A percentile compares a stretch with the other conserved stretches of the same genome.
Conservation (phyloP, 2,329 filamentous ascomycete genomes). For the Talaromyces amestolkiae region DNA sequence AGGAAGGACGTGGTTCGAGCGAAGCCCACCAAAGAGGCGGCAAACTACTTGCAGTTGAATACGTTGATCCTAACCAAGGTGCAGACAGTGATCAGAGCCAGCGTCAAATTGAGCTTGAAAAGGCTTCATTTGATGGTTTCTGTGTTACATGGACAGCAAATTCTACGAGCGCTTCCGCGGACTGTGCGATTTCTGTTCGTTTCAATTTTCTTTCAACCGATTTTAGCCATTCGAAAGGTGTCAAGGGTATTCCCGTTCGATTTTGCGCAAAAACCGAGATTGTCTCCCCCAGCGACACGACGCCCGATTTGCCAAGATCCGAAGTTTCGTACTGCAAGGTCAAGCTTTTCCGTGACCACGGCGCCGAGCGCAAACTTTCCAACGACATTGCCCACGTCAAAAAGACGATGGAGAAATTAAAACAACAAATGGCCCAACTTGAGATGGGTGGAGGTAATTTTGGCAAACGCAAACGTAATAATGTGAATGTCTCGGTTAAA, state of each 20-base stretch:
- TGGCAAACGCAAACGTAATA: conserved; percentile 61
- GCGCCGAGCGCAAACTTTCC: conserved; percentile 88
- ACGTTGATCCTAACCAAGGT: conserved; percentile 65
- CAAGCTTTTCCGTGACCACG: conserved; percentile 94
- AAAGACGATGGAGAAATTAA: conserved; percentile 93
- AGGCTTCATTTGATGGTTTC: conserved; percentile 88
- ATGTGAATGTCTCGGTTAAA: conserved; percentile 48
- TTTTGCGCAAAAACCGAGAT: conserved; percentile 84
- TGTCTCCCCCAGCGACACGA: conserved; percentile 21
- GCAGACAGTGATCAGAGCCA: conserved; percentile 57
- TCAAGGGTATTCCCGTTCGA: conserved; percentile 93
- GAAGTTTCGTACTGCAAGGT: conserved; percentile 96
- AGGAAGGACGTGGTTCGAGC: conserved; percentile 91
- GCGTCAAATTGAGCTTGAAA: conserved; percentile 66
- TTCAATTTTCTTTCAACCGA: conserved; percentile 99
- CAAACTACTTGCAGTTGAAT: conserved; percentile 91
- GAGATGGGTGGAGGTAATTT: conserved; percentile 60
- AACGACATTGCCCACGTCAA: conserved; percentile 94
- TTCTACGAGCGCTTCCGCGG: conserved; percentile 59
- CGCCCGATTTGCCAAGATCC: conserved; percentile 30
- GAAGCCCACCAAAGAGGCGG: conserved; percentile 93
- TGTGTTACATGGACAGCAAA: conserved; percentile 84
- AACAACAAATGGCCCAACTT: conserved; percentile 82
- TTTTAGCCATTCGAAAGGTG: conserved; percentile 97
- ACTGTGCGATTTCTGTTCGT: conserved; percentile 84